Percentiles rank a stretch among this genome's conserved stretches.
Conservation (phyloP, 2,329 filamentous ascomycete genomes). For the Fusarium proliferatum region DNA sequence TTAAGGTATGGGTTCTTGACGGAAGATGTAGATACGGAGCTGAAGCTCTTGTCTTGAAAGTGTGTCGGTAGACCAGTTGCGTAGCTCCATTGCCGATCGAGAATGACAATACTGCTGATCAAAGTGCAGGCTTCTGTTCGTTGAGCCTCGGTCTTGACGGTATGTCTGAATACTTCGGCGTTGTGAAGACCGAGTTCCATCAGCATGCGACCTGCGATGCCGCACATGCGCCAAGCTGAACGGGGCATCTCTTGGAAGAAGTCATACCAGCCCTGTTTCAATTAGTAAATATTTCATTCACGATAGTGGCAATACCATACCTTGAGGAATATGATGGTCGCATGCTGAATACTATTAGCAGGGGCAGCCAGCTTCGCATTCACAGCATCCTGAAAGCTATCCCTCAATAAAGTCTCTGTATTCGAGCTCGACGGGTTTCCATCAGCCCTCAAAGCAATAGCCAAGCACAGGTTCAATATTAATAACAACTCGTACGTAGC, state of each 20-base stretch:
- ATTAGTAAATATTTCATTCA: neutral
- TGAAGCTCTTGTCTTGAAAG: constrained; percentile 32
- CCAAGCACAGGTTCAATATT: constrained; percentile 22
- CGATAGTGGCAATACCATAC: neutral
- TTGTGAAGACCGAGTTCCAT: constrained; percentile 47
- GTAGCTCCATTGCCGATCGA: constrained; percentile 28
- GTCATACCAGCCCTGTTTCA: constrained; percentile 29
- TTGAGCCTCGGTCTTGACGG: constrained; percentile 10
- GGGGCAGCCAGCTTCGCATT: constrained; percentile 30
- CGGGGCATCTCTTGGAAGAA: constrained; percentile 42
- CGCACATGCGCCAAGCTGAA: constrained; percentile 45
- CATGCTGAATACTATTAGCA: constrained; percentile 26
- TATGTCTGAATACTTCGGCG: constrained; percentile 39
- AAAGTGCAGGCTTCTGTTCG: constrained; percentile 15
- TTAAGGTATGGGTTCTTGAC: constrained; percentile 27
- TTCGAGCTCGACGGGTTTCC: neutral
- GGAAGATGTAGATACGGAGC: constrained; percentile 20
- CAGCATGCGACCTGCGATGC: constrained; percentile 40
- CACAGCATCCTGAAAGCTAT: constrained; percentile 27
- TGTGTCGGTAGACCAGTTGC: constrained; percentile 22
- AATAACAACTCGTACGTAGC: constrained; percentile 8
- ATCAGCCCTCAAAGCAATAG: constrained; percentile 20
- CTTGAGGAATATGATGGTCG: constrained; percentile 23
- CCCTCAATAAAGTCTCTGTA: constrained; percentile 13
- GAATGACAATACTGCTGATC: constrained; percentile 20